Evolutionary conservation across 2,329 filamentous ascomycete genomes (phyloP), one percentile per base, ranked within the genome.

Genomic region (Gyromitra esculenta): DNA sequence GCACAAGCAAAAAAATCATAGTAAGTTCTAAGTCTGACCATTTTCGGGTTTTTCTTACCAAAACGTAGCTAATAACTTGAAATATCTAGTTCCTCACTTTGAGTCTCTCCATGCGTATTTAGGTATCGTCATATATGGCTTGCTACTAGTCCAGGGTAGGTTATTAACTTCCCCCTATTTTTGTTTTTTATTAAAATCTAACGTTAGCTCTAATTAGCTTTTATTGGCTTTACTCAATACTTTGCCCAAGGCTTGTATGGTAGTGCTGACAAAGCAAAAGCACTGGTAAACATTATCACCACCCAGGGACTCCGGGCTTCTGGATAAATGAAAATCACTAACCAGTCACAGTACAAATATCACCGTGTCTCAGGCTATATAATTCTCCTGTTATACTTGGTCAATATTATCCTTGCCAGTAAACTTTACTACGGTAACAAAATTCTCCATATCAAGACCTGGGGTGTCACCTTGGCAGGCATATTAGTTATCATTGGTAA

Each of bases 191-290:
- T 6, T 41, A 25, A 54, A 65, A 25, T 13, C n/a, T 35, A 57
- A 52, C 56, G 39, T 31, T 75, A 70, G 43, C 39, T 18, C 41
- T 54, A 18, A 25, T 1, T 18, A 73, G 70, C 56, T 57, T 64
- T 91, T 0, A 88, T 97, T 39, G 95, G 96, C 15, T 88, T 96
- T 78, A 91, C 92, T 41, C 92, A 96, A 85, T 97, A 91, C 86
- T 93, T 89, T 75, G 85, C 88, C 1, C 94, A 94, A 0, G 82
- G 82, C 0, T 81, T 97, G 0, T 96, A 95, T 81, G 94, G 94
- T 4, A 90, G 92, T 72, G 89, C 91, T 78, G 90, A 92, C 35
- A 90, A 89, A 1, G 95, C 94, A 21, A 96, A 94, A 87, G 86
- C 86, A 31, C 83, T 97, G 5, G 77, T 78, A 71, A 57, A 59